phyloP scores from a whole-genome alignment of 495 filamentous ascomycete genomes.

The Darksidea phi region DNA sequence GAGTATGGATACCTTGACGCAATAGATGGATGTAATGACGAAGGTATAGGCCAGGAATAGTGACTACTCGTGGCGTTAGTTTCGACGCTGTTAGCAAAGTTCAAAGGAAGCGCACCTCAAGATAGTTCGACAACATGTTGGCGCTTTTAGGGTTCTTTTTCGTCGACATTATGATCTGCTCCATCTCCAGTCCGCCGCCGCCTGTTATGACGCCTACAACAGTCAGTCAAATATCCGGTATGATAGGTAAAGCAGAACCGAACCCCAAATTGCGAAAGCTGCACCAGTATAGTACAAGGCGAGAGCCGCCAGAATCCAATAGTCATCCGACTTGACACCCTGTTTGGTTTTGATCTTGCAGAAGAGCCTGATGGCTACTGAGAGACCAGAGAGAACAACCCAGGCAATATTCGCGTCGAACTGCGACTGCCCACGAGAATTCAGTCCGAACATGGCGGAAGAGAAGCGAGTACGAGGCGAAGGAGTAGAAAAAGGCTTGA shows the following conservation, averaged over 20 bases:
- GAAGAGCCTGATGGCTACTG: constrained; percentile 1
- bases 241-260: not conserved
- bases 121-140: constrained; percentile 9
- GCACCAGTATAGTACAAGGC: not conserved
- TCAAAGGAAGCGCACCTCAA: not conserved
- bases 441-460: no score
- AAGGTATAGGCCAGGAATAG: not conserved
- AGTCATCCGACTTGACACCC: constrained; percentile 14
- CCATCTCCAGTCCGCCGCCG: constrained; percentile 14
- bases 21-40: not conserved
- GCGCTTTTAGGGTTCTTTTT: not conserved
- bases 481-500: no score
- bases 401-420: constrained; percentile 5
- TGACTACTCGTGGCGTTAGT: not conserved
- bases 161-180: not conserved
- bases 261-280: constrained; percentile 5
- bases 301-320: constrained; percentile 7
- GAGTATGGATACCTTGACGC: constrained; percentile 17
- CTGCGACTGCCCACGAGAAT: no score
- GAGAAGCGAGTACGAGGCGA: no score
- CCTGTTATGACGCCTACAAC: constrained; percentile 9
- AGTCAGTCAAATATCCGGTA: constrained; percentile 3
- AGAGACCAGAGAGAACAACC: not conserved
- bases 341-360: constrained; percentile 12
- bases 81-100: not conserved